Conservation (phyloP, 805 yeast species). For the Candida awuae region DNA sequence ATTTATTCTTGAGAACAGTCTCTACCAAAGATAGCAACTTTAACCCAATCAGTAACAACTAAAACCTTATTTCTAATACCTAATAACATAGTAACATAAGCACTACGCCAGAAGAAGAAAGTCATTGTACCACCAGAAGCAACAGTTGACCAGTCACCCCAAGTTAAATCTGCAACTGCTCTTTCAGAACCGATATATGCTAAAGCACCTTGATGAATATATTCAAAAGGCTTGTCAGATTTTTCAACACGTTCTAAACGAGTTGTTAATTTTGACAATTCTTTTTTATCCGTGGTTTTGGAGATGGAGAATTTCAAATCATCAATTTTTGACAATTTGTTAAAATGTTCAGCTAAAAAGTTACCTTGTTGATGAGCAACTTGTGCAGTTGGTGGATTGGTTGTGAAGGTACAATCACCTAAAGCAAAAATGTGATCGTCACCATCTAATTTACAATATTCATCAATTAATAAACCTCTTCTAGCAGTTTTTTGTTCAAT, state of each 20-base stretch:
- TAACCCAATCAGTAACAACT: constrained; percentile 83
- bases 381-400: constrained; percentile 94
- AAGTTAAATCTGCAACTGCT: constrained; percentile 86
- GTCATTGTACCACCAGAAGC: constrained; percentile 81
- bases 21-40: constrained; percentile 84
- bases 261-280: constrained; percentile 31
- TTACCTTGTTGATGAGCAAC: constrained; percentile 93
- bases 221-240: constrained; percentile 56
- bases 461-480: constrained; percentile 85
- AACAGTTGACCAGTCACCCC: constrained; percentile 72
- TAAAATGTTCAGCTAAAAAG: constrained; percentile 66
- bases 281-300: constrained; percentile 31
- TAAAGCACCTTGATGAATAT: constrained; percentile 84
- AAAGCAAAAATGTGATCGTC: constrained; percentile 73
- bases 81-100: constrained; percentile 87
- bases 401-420: constrained; percentile 92
- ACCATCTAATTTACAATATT: constrained; percentile 75
- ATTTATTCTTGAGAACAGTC: constrained; percentile 68
- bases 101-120: constrained; percentile 90
- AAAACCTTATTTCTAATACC: constrained; percentile 81
- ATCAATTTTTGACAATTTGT: constrained; percentile 55
- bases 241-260: constrained; percentile 33
- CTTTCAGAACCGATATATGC: constrained; percentile 91
- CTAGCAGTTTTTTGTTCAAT: constrained; percentile 77
- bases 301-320: constrained; percentile 40